Base-by-base conservation (phyloP, 352 stramenopile genomes). In the Pythium grandisporangium region DNA sequence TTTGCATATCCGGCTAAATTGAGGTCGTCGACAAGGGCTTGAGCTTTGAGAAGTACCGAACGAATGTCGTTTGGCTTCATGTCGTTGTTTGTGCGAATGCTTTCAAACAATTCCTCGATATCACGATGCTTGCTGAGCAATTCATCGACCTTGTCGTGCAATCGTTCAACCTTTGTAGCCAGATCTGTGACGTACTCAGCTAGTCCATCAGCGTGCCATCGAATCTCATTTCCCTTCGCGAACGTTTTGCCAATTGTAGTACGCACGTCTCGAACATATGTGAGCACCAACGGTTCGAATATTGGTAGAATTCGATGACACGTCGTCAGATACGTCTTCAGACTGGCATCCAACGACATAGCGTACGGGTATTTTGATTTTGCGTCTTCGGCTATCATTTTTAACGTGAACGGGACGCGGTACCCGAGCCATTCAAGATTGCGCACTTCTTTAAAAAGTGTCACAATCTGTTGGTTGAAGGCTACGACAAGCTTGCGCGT, bases 401-500 rank as follows among this genome's bases (percentile, higher is more conserved):
- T 90, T 37, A 94, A 52, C 10, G 93, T 98, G 42, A 97, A 95
- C 16, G 96, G 96, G 26, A 99, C 95, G 17, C 82, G 79, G 49
- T 98, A 99, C 14, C 95, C 95, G 11, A 99, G 61, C 95, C 95
- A 99, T 51, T 98, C 93, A 24, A 99, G 63, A 58, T 99, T 98
- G 29, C 95, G 84, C 33, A 99, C 96, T 74, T 99, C 96, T 55
- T 99, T 98, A 58, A 98, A 98, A 24, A 99, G 63, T 25, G 91
- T 91, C 25, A 99, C 92, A 52, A 96, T 98, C 60, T 98, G 95
- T 52, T 98, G 86, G 56, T 99, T 97, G 72, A 98, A 99, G 36
- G 80, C 82, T 7, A 95, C 83, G 23, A 81, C 68, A 32, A 95
- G 44, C 47, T 90, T 91, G 44, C 83, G 84, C 2, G 61, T 68